Evolutionary conservation across 108 stramenopile species (phyloP).

Genomic region (Stephanodiscus triporus): DNA sequence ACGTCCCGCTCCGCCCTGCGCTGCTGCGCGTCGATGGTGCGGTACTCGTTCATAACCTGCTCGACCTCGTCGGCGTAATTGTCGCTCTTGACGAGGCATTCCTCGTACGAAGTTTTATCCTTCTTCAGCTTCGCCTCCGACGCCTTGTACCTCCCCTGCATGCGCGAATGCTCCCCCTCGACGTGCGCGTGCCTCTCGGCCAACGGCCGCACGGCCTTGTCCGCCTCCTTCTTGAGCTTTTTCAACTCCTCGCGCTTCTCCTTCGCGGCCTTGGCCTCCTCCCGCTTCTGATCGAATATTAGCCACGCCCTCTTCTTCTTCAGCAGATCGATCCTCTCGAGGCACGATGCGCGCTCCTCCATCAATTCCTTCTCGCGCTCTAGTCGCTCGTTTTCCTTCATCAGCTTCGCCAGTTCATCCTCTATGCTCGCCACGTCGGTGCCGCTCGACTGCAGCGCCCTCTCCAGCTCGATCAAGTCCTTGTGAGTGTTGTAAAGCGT

Average conservation of each 20-base stretch:
- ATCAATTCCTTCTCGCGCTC: slow-evolving; percentile 69
- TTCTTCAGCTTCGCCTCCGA: slow-evolving; percentile 49
- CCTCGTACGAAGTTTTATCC: slow-evolving; percentile 49
- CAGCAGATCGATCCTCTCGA: slow-evolving; percentile 62
- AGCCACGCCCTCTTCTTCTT: slow-evolving; percentile 75
- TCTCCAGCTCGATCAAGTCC: slow-evolving; percentile 75
- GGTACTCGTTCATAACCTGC: slow-evolving; percentile 42
- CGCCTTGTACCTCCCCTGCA: slow-evolving; percentile 24
- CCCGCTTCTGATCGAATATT: slow-evolving; percentile 56
- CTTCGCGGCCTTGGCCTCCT: slow-evolving; percentile 53
- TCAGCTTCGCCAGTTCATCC: slow-evolving; percentile 52
- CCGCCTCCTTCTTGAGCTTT: slow-evolving; percentile 45
- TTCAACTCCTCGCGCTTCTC: slow-evolving; percentile 49
- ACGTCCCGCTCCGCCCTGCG: slow-evolving; percentile 48
- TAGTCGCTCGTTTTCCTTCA: slow-evolving; percentile 59
- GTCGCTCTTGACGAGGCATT: slow-evolving; percentile 56
- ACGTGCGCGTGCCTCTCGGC: slow-evolving; percentile 43
- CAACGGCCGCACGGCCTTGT: slow-evolving; percentile 53
- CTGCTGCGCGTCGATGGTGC: slow-evolving; percentile 50
- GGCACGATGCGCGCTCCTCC: slow-evolving; percentile 63
- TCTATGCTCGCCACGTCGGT: slow-evolving; percentile 52
- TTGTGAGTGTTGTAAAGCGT: slow-evolving; percentile 73
- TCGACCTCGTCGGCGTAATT: slow-evolving; percentile 68
- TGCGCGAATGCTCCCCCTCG: slow-evolving; percentile 28
- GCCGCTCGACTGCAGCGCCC: slow-evolving; percentile 49